Evolutionary conservation across 2,329 filamentous ascomycete genomes (phyloP), one percentile per base, ranked within the genome.

Genomic region (Colletotrichum trifolii): DNA sequence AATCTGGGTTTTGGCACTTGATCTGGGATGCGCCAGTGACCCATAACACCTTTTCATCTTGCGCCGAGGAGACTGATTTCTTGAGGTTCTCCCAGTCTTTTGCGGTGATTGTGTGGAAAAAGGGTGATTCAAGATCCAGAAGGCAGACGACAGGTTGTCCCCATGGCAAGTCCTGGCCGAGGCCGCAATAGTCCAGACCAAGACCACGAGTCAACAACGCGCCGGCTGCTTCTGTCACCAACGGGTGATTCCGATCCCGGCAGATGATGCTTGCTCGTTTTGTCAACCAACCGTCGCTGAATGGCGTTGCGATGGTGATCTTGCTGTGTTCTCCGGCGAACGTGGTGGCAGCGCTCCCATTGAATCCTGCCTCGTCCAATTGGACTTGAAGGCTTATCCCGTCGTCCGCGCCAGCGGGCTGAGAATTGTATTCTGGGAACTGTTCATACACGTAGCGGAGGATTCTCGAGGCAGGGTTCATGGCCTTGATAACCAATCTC

Each of bases 21-120:
- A 73, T 60, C 35, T 77, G 73, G 6, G 66, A 66, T 1, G 70
- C 67, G 2, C 70, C 69, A 2, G 75, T 78, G 8, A 78, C 50
- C 76, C 76, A 78, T 6, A 78, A 64, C 25, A 76, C 47, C 5
- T 46, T 66, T 17, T 60, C 64, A 3, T 58, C 45, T 8, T 66
- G 64, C 2, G 60, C 54, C 3, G 53, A 66, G 34, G 48, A 15
- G n/a, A 66, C 11, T 4, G 52, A 53, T 6, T 38, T 48, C 38
- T 66, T 66, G 6, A 66, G 13, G 9, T 10, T 17, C 11, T 53
- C 17, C 63, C 63, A 66, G 1, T 42, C 25, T 0, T 25, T 10
- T 2, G 13, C 8, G 10, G 33, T 17, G 47, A 66, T 57, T 33
- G 34, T 34, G 42, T 63, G 42, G 6, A 66, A 12, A 12, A 63